Conservation (phyloP, 169 alveolate species). For the Cardiosporidium cionae region DNA sequence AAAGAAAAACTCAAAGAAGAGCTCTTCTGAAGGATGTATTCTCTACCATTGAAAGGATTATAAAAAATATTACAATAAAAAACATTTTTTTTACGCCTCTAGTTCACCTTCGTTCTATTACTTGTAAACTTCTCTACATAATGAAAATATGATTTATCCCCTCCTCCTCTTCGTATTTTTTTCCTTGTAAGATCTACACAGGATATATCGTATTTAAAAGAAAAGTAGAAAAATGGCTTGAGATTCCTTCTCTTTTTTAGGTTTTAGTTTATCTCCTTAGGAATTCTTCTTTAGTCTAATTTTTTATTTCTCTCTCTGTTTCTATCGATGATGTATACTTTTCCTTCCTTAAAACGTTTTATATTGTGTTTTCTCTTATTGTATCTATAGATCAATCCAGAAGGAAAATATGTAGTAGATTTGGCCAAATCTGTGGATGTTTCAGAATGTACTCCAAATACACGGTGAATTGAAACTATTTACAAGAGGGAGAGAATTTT, state of each 20-base stretch:
- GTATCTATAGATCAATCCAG: slow-evolving; percentile 57
- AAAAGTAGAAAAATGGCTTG: too few species aligned
- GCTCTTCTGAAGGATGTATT: too few species aligned
- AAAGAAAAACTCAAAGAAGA: too few species aligned
- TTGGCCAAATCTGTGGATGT: slow-evolving; percentile 76
- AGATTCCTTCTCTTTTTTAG: neutral
- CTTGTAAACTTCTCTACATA: too few species aligned
- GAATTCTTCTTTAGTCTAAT: neutral
- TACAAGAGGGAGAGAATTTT: neutral
- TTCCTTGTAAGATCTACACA: neutral
- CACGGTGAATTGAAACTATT: slow-evolving; percentile 68
- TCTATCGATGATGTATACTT: too few species aligned
- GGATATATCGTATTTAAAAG: neutral
- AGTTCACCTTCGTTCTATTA: too few species aligned
- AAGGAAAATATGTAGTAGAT: slow-evolving; percentile 96
- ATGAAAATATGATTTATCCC: neutral
- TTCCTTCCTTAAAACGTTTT: neutral
- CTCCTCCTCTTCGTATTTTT: neutral
- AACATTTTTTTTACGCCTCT: too few species aligned
- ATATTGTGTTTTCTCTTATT: neutral
- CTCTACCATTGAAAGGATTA: too few species aligned
- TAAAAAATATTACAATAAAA: too few species aligned
- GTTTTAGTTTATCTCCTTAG: neutral
- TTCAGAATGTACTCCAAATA: slow-evolving; percentile 83
- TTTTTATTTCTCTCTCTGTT: neutral